A percentile compares a stretch with the other conserved stretches of the same genome.
Conservation (phyloP, 768 basidiomycete species). For the Austroboletus eburneus region DNA sequence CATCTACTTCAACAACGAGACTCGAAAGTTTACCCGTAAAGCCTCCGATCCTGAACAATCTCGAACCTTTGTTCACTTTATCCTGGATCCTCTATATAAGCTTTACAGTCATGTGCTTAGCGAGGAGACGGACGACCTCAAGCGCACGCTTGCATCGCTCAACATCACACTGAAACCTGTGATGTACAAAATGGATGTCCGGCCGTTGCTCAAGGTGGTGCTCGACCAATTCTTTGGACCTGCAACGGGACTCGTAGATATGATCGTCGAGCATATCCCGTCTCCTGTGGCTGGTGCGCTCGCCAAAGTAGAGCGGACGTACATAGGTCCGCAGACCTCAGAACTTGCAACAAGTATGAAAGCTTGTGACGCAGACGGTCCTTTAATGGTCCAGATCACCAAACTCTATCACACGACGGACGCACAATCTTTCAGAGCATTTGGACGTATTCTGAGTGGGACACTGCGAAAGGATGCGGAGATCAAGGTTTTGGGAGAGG, state of each 20-base stretch:
- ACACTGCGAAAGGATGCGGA: constrained; percentile 79
- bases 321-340: constrained; percentile 83
- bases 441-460: constrained; percentile 91
- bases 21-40: constrained; percentile 87
- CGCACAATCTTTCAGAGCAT: constrained; percentile 94
- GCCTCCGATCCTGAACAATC: constrained; percentile 66
- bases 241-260: constrained; percentile 84
- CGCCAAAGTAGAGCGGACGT: constrained; percentile 76
- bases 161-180: constrained; percentile 86
- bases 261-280: constrained; percentile 88
- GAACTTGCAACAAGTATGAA: constrained; percentile 78
- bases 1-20: constrained; percentile 85
- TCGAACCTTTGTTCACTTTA: constrained; percentile 92
- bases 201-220: constrained; percentile 90
- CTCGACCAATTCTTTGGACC: constrained; percentile 95
- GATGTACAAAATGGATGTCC: constrained; percentile 98
- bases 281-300: constrained; percentile 61
- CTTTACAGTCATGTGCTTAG: constrained; percentile 93
- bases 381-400: constrained; percentile 87
- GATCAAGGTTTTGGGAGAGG: constrained; percentile 96
- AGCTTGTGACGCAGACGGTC: constrained; percentile 76
- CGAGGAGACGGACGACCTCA: constrained; percentile 87
- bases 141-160: constrained; percentile 69
- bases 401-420: constrained; percentile 97
- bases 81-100: constrained; percentile 95